These are phyloP conservation scores for Colletotrichum camelliae DNA, from an alignment of 2,329 filamentous ascomycete genomes.

Conservation along the genomic window DNA sequence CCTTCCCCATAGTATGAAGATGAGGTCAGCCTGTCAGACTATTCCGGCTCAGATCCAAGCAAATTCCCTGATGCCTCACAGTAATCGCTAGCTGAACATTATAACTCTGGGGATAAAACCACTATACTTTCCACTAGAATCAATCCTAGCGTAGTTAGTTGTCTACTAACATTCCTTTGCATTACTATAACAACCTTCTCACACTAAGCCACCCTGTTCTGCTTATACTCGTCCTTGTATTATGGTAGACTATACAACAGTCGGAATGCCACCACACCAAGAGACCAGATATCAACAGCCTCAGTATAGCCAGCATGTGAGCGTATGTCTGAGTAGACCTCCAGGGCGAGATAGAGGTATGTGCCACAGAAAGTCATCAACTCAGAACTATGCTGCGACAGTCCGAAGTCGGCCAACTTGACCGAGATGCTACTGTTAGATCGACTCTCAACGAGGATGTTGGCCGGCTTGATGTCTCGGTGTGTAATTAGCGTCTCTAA, in stretches of 20 bases:
- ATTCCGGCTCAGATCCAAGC: neutral
- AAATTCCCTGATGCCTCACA: neutral
- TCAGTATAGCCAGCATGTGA: neutral
- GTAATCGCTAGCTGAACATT: neutral
- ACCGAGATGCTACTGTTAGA: neutral
- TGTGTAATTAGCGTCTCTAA: neutral
- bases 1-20: neutral
- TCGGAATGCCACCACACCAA: neutral
- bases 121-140: neutral
- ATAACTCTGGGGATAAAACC: neutral
- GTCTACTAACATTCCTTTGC: neutral
- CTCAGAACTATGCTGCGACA: neutral
- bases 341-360: neutral
- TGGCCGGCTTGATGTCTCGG: neutral
- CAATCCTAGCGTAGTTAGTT: neutral
- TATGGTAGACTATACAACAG: neutral
- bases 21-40: neutral
- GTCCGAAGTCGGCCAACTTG: neutral
- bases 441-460: neutral
- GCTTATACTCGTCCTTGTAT: neutral
- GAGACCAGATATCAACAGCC: neutral
- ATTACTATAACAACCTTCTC: neutral
- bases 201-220: neutral
- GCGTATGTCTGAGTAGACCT: neutral
- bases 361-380: neutral